Conservation (phyloP, 805 yeast genomes). For the Scheffersomyces ergatensis region DNA sequence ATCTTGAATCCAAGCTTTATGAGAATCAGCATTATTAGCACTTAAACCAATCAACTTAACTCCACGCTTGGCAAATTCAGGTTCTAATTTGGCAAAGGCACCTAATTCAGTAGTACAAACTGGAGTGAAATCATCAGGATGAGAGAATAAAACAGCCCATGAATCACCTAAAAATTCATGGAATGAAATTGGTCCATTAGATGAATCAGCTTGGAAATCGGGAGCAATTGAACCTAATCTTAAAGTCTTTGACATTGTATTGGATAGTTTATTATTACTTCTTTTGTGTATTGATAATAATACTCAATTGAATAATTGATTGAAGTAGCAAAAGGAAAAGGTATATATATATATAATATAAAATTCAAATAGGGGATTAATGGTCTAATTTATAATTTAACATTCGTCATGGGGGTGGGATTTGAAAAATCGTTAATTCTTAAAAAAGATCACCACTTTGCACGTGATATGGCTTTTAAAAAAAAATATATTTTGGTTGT, state of each 20-base stretch:
- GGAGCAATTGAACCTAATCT: slow-evolving; percentile 88
- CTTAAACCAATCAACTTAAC: slow-evolving; percentile 88
- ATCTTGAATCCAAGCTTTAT: slow-evolving; percentile 85
- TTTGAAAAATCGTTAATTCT: no score
- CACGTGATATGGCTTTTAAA: slow-evolving; percentile 15
- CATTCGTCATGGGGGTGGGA: no score
- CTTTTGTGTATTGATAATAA: no score
- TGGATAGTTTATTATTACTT: no score
- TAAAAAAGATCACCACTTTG: slow-evolving; percentile 16
- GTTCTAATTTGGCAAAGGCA: slow-evolving; percentile 85
- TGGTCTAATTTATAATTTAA: no score
- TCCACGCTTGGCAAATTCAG: slow-evolving; percentile 81
- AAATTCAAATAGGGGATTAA: no score
- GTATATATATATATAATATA: no score
- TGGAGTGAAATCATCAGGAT: slow-evolving; percentile 96
- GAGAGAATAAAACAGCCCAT: slow-evolving; percentile 89
- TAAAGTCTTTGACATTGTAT: slow-evolving; percentile 26
- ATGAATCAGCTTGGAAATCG: slow-evolving; percentile 79
- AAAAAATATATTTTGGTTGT: no score
- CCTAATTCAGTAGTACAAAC: slow-evolving; percentile 96
- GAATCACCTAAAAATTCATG: slow-evolving; percentile 82
- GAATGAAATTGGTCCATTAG: slow-evolving; percentile 80
- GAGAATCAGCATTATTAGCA: slow-evolving; percentile 78
- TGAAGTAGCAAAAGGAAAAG: background rate
- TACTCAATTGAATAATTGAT: background rate